Base-by-base conservation (phyloP, 2,329 filamentous ascomycete species). In the Pestalotiopsis sp. region DNA sequence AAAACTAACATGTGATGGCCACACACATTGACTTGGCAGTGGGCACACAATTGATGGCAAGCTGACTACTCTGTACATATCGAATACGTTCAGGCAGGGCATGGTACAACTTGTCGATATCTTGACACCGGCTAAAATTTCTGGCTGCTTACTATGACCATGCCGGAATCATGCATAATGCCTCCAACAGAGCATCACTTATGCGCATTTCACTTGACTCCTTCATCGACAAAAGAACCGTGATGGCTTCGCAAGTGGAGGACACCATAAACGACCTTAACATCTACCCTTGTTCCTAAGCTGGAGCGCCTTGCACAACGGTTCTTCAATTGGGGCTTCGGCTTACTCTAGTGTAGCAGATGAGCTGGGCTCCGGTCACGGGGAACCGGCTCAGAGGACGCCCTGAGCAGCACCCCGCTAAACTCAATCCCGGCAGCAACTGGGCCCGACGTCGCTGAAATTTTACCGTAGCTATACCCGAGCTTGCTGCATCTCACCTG, bases 371-470 rank as follows among this genome's bases (percentile, higher is more conserved):
- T 62, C 59, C 59, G 59, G 59, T 62, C 20, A 27, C 27, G 25
- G 59, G 59, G 36, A 41, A 7, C 13, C 36, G 27, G 27, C 38
- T 62, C 25, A 27, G 23, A 59, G 23, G 17, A 36, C 57, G 23
- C 25, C 13, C 59, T 20, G 2, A 40, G 59, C 27, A 62, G 38
- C 6, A 17, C 59, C 59, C 59, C 59, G 59, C 59, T 62, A 62
- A 40, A 62, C 59, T 40, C 25, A 40, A 62, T 62, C n/a, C 25
- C 59, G 31, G 13, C 59, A 62, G 59, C 59, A 13, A 20, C 31
- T 62, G 27, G 27, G n/a, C 31, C 59, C 59, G 59, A 62, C 25
- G 13, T 65, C 62, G 62, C 45, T 49, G 62, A 17, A 65, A 49
- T 49, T 65, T 65, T 65, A 36, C 31, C 31, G 31, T 65, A 49